Percentiles rank a stretch among this genome's conserved stretches.
These are phyloP conservation scores for Rhododendron kiyosumense DNA, from an alignment of 148 eudicot genomes.

Conservation along the genomic window DNA sequence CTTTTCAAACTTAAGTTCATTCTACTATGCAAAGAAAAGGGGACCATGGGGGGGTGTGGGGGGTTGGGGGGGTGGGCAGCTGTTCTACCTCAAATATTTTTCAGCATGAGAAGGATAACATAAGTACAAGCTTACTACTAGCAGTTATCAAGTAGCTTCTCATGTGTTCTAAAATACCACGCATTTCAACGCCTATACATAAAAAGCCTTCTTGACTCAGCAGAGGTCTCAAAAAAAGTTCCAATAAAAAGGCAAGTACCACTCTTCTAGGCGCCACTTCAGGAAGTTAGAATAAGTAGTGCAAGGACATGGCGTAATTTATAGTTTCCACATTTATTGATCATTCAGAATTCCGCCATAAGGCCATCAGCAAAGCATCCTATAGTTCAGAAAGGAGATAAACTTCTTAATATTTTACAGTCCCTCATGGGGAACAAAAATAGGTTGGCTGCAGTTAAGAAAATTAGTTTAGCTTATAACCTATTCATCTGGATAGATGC, in stretches of 20 bases:
- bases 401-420: neutral
- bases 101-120: neutral
- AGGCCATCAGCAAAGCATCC: neutral
- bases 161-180: neutral
- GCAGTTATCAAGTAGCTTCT: neutral
- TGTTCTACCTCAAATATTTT: neutral
- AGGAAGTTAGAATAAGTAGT: neutral
- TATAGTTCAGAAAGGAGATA: neutral
- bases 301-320: neutral
- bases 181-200: neutral
- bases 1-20: neutral
- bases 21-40: neutral
- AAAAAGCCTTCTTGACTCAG: neutral
- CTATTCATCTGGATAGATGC: conserved; percentile 4
- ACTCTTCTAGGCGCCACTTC: neutral
- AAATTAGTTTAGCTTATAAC: neutral
- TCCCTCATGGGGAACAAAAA: neutral
- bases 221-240: neutral
- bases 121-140: neutral
- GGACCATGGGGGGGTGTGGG: no score
- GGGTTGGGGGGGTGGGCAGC: no score
- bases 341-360: neutral
- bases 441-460: neutral
- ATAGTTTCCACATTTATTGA: neutral
- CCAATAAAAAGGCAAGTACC: neutral